Percentiles rank a stretch among this genome's conserved stretches.
Conservation (phyloP, 1,284 basidiomycete species). For the Pyrrhoderma noxium region DNA sequence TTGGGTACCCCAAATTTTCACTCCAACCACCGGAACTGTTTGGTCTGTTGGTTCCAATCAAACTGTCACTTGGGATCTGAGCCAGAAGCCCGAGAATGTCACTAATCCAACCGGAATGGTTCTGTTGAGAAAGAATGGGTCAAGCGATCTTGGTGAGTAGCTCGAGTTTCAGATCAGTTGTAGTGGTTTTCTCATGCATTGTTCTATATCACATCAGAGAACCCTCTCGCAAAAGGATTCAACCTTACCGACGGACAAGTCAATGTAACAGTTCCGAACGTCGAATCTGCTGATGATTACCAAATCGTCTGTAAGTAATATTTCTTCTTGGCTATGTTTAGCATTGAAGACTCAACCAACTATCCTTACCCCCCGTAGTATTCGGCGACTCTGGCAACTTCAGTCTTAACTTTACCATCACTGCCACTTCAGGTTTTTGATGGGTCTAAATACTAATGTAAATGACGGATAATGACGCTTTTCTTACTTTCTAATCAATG, state of each 20-base stretch:
- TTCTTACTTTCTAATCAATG: too few relatives aligned
- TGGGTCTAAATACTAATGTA: too few relatives aligned
- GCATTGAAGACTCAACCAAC: background rate
- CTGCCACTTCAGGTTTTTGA: background rate
- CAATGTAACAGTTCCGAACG: conserved; percentile 25
- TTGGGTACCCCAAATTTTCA: conserved; percentile 23
- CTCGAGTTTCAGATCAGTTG: background rate
- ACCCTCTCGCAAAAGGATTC: conserved; percentile 23
- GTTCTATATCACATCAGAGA: background rate
- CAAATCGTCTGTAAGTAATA: conserved; percentile 22
- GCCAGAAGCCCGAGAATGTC: conserved; percentile 22
- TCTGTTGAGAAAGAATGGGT: conserved; percentile 20
- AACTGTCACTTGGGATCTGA: conserved; percentile 27
- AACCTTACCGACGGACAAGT: conserved; percentile 22
- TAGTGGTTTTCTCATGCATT: conserved; percentile 8
- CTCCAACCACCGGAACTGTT: conserved; percentile 22
- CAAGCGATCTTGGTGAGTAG: conserved; percentile 2
- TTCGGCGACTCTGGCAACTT: conserved; percentile 19
- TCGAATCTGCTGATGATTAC: conserved; percentile 23
- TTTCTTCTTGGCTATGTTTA: background rate
- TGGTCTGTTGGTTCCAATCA: conserved; percentile 24
- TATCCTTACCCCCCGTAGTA: conserved; percentile 4
- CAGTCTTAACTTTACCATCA: conserved; percentile 15
- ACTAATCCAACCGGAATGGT: conserved; percentile 23
- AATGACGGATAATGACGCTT: too few relatives aligned